A percentile compares a stretch with the other conserved stretches of the same genome.
These are phyloP conservation scores for Mucor velutinosus DNA, from an alignment of 371 early-diverging fungal genomes.

Conservation along the genomic window DNA sequence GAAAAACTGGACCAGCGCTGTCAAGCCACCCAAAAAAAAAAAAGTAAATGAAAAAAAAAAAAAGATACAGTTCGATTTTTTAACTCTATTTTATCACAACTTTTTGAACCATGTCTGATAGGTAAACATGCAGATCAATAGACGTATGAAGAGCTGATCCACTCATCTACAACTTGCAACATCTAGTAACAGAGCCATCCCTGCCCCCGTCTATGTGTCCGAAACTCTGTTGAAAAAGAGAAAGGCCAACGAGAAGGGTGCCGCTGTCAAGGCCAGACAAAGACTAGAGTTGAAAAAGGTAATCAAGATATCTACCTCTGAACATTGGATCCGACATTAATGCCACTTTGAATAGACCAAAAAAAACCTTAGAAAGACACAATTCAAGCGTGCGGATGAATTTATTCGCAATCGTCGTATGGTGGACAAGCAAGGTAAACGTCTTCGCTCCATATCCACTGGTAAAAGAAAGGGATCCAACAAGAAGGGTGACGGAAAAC, in stretches of 20 bases:
- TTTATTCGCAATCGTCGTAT: conserved; percentile 90
- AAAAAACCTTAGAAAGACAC: conserved; percentile 54
- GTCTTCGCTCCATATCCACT: conserved; percentile 69
- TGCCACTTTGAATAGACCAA: conserved; percentile 8
- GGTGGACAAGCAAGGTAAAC: conserved; percentile 82
- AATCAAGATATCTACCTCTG: not conserved
- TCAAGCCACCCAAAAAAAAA: conserved; percentile 13
- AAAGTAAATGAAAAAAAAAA: not conserved
- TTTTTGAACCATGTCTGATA: conserved; percentile 18
- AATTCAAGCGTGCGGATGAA: conserved; percentile 96
- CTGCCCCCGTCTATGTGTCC: conserved; percentile 59
- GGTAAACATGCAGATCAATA: not conserved
- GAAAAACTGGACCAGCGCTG: not conserved
- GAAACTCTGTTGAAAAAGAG: conserved; percentile 97
- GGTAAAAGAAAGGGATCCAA: conserved; percentile 83
- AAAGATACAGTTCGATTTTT: not conserved
- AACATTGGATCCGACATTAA: not conserved
- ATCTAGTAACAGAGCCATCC: conserved; percentile 22
- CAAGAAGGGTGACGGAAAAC: conserved; percentile 91
- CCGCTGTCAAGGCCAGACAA: conserved; percentile 74
- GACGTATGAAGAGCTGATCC: too few species aligned
- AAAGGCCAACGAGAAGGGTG: conserved; percentile 85
- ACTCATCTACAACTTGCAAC: not conserved
- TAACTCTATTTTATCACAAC: not conserved
- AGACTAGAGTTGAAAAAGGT: conserved; percentile 64